Base-by-base conservation (phyloP, 2,329 filamentous ascomycete genomes). In the Madurella fahalii region DNA sequence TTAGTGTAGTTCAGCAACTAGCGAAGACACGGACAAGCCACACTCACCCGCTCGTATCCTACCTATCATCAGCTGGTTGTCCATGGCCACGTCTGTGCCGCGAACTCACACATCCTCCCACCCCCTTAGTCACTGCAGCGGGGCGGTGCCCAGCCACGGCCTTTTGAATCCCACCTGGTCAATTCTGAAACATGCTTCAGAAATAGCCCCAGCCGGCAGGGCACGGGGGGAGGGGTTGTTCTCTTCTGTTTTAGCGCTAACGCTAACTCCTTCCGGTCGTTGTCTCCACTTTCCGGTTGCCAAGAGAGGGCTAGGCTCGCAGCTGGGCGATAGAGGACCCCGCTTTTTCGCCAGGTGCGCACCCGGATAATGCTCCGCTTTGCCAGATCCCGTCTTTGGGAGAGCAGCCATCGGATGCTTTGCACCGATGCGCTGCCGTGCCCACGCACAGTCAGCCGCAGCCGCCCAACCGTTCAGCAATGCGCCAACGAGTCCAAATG, bases 111-210 rank as follows among this genome's bases (percentile, higher is more conserved):
- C 2, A 12, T 11, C 37, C 16, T 25, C 40, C 16, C 25, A 7
- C 9, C 30, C 51, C 58, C 54, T 47, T 56, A 47, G 57, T 44
- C 56, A 58, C 61, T 61, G 64, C 57, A 47, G 53, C 45, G 39
- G 47, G 50, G 58, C 50, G 47, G 55, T 57, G 61, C 54, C 62
- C 61, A 62, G 63, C 61, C 61, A 63, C 58, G 54, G 39, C 49
- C 48, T 50, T 53, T 49, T 50, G 41, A 43, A 55, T 58, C 51
- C 54, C 52, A 48, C 59, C 61, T 52, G 50, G 61, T 62, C 61
- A 53, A 53, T 51, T 63, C 63, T 65, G 63, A 65, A 65, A 65
- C 63, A 52, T 64, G 63, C 63, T 62, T 65, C 63, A 65, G 61
- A 63, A 65, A 64, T 64, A 65, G 54, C 63, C 60, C 59, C 59